Conservation (phyloP, 2,329 filamentous ascomycete species). For the Ascocoryne sarcoides region DNA sequence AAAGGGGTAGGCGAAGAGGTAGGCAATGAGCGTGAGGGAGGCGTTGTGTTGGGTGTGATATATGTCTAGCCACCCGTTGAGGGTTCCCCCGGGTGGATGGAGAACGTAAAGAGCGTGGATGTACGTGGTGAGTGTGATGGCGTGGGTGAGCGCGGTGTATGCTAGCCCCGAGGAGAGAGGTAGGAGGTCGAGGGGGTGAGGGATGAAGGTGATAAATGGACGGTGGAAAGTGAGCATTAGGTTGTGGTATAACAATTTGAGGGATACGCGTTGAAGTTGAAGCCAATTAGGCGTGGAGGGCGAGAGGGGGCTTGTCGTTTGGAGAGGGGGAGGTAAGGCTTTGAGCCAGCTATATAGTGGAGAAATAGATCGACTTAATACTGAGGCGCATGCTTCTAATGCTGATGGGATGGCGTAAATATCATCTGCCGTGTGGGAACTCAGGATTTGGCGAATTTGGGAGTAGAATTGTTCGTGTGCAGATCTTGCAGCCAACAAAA, state of each 20-base stretch:
- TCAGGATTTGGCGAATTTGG: neutral
- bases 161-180: neutral
- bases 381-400: neutral
- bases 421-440: neutral
- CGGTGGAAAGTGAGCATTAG: neutral
- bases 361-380: neutral
- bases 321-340: neutral
- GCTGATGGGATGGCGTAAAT: neutral
- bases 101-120: neutral
- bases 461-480: neutral
- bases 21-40: neutral
- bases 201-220: neutral
- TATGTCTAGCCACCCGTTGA: neutral
- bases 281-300: neutral
- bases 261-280: neutral
- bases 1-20: neutral
- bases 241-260: neutral
- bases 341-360: neutral
- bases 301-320: neutral
- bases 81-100: neutral
- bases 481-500: neutral
- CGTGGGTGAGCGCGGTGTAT: neutral
- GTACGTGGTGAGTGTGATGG: neutral
- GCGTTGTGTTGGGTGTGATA: neutral
- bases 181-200: neutral